Evolutionary conservation across 164 flowering plant species (phyloP).

Genomic region (Euptelea pleiosperma): DNA sequence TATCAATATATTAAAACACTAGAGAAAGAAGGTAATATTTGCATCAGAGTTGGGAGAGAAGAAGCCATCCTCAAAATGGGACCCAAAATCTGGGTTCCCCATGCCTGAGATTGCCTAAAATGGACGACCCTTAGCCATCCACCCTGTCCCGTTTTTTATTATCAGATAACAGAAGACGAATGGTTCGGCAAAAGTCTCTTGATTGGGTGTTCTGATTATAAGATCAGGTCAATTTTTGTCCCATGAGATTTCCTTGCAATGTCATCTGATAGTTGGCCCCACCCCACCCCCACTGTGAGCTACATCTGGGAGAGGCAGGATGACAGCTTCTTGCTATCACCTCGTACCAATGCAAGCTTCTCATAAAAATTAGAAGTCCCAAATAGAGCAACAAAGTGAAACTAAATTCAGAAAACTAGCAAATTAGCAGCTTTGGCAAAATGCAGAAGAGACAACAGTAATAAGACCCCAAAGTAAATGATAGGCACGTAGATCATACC

Average conservation of each 20-base stretch:
- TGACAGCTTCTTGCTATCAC: too few relatives aligned
- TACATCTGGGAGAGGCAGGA: too few relatives aligned
- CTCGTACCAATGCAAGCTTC: too few relatives aligned
- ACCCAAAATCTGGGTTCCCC: neutral
- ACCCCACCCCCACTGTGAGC: too few relatives aligned
- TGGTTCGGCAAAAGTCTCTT: neutral
- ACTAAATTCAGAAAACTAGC: too few relatives aligned
- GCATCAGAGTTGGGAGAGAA: too few relatives aligned
- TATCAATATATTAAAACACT: too few relatives aligned
- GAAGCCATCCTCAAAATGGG: neutral
- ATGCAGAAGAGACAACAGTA: neutral
- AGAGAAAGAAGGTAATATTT: too few relatives aligned
- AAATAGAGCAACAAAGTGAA: too few relatives aligned
- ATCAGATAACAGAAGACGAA: neutral
- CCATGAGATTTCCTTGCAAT: neutral
- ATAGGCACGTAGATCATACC: conserved; percentile 44
- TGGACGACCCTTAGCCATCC: neutral
- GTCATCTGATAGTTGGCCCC: neutral
- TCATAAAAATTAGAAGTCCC: too few relatives aligned
- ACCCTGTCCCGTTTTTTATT: neutral
- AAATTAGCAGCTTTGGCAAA: neutral
- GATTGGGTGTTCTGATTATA: neutral
- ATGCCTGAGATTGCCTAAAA: neutral
- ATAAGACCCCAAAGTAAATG: conserved; percentile 3
- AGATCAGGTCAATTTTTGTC: neutral